Evolutionary conservation across 2,329 filamentous ascomycete genomes (phyloP).

Genomic region (Alternaria brassicicola): DNA sequence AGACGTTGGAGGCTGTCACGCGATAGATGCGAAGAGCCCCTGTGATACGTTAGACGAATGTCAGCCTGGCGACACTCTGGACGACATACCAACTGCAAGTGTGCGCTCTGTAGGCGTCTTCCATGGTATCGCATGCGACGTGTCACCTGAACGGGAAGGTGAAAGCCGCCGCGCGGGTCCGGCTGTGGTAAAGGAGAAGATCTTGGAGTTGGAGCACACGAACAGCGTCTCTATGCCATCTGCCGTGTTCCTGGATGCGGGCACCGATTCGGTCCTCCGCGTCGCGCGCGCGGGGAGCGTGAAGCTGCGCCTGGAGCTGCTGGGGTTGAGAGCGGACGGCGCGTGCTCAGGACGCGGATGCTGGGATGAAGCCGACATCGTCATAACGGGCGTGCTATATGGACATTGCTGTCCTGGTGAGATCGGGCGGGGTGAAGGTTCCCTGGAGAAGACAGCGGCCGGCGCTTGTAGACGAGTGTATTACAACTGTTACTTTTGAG

Average conservation of each 20-base stretch:
- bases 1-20: conserved; percentile 77
- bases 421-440: not conserved
- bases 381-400: conserved; percentile 40
- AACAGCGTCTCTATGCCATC: conserved; percentile 72
- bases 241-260: conserved; percentile 49
- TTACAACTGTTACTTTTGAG: not conserved
- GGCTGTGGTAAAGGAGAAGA: conserved; percentile 66
- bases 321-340: conserved; percentile 23
- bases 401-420: conserved; percentile 27
- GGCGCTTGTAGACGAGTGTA: conserved; percentile 1
- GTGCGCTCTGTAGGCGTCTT: conserved; percentile 78
- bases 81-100: conserved; percentile 71
- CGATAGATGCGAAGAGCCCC: conserved; percentile 84
- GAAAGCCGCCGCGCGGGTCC: conserved; percentile 44
- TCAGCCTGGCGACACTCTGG: not conserved
- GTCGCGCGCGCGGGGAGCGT: conserved; percentile 54
- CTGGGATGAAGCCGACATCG: conserved; percentile 36
- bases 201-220: conserved; percentile 73
- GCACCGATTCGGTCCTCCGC: conserved; percentile 35
- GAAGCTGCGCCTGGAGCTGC: conserved; percentile 53
- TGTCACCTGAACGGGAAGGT: conserved; percentile 46
- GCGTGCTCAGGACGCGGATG: conserved; percentile 37
- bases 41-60: conserved; percentile 32
- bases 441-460: conserved; percentile 4
- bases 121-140: conserved; percentile 69